These are phyloP conservation scores for Lactifluus volemus DNA, from an alignment of 768 basidiomycete genomes.

Conservation along the genomic window DNA sequence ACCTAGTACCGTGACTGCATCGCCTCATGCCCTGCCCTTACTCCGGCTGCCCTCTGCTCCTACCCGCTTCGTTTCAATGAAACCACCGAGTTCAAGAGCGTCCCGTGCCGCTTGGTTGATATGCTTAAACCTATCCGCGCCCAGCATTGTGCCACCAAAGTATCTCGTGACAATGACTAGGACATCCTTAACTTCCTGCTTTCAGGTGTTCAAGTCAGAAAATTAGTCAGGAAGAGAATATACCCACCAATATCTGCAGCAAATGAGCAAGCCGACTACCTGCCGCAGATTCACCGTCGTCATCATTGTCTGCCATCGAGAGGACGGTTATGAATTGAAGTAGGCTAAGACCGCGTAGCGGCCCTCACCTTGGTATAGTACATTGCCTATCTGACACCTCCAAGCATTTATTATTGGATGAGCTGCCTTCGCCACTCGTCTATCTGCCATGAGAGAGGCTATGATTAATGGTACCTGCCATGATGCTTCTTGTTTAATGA, in stretches of 20 bases:
- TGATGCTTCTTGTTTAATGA: not conserved
- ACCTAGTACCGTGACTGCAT: not conserved
- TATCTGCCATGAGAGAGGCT: conserved; percentile 27
- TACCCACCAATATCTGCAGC: conserved; percentile 29
- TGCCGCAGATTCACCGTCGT: conserved; percentile 91
- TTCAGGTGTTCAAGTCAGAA: not conserved
- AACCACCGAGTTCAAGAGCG: conserved; percentile 81
- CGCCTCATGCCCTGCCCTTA: not conserved
- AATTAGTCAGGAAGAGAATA: not conserved
- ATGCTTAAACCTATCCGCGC: conserved; percentile 82
- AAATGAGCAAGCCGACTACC: conserved; percentile 87
- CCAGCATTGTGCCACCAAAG: conserved; percentile 87
- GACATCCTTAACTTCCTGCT: conserved; percentile 71
- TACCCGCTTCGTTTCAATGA: conserved; percentile 43
- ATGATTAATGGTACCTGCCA: conserved; percentile 23
- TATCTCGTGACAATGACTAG: conserved; percentile 90
- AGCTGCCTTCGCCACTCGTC: conserved; percentile 28
- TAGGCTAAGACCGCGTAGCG: not conserved
- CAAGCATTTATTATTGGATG: conserved; percentile 31
- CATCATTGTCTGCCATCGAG: conserved; percentile 67
- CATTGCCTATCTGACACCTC: conserved; percentile 24
- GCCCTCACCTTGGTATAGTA: conserved; percentile 26
- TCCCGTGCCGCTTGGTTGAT: conserved; percentile 95
- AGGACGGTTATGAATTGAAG: not conserved
- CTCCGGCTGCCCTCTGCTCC: not conserved